Conservation (phyloP, 179 eudicot genomes). For the Actinidia chinensis region DNA sequence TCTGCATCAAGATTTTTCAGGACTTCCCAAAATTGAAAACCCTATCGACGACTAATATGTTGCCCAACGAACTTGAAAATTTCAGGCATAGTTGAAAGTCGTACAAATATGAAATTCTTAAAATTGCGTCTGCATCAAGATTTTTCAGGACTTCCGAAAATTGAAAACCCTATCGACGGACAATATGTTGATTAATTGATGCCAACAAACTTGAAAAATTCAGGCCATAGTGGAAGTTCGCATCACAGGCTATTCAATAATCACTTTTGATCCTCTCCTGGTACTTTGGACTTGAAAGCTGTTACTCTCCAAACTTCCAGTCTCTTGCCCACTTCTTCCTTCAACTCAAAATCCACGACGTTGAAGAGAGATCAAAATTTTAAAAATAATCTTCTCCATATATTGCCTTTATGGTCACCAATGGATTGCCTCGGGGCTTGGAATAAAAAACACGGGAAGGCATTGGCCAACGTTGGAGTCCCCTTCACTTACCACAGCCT, state of each 20-base stretch:
- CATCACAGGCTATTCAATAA: neutral
- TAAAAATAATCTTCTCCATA: neutral
- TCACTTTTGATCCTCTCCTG: neutral
- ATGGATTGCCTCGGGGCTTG: too few species aligned
- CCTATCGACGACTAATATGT: too few species aligned
- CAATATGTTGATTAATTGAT: neutral
- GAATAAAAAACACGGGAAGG: too few species aligned
- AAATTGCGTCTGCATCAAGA: too few species aligned
- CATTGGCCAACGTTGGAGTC: too few species aligned
- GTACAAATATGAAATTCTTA: too few species aligned
- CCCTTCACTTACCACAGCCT: too few species aligned
- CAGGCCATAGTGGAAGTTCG: neutral
- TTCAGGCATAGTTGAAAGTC: too few species aligned
- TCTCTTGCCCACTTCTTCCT: constrained; percentile 1
- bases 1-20: too few species aligned
- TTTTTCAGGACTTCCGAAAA: too few species aligned
- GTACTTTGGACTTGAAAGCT: neutral
- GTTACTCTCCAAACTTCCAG: neutral
- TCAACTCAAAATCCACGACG: neutral
- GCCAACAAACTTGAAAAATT: neutral
- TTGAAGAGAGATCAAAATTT: neutral
- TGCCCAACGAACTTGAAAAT: too few species aligned
- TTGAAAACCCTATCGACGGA: neutral
- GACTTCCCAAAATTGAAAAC: too few species aligned
- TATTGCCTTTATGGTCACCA: neutral